Evolutionary conservation across 805 yeast genomes (phyloP), one percentile per base, ranked within the genome.

Genomic region (Saccharomyces kudriavzevii): DNA sequence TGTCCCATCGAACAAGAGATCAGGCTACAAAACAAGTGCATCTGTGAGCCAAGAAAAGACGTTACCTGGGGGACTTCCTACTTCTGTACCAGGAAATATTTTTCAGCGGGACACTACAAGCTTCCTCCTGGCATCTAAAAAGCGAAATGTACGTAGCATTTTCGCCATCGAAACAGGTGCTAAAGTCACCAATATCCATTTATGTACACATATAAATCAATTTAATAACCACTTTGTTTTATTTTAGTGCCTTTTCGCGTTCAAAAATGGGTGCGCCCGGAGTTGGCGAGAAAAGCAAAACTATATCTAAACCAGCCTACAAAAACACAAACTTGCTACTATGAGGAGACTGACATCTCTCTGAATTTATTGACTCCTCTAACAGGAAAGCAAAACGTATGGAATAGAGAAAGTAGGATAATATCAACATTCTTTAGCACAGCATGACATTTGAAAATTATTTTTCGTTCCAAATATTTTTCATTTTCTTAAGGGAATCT

Each of bases 391-490:
- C 17, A 31, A 46, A 20, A 40, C 24, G 17, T 24, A 14, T 4
- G 26, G 8, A 27, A 13, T 29, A 28, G 20, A 29, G 43, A 49
- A 11, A 24, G 13, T 25, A 10, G 20, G 17, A 22, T 24, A 6
- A 4, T 13, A 25, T 25, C 20, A 24, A 9, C 14, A 30, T 14
- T 40, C 14, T 10, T 25, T 31, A 14, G 14, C 20, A 22, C 22
- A 24, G 40, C 17, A 68, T 68, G 66, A 55, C 52, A 2, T 63
- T 73, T 46, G 82, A 77, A 48, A 75, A 80, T 47, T 74, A 75
- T 53, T 86, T 86, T 68, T 85, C 89, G 2, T 80, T 84, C 49
- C 89, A 85, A 70, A 82, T 85, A 31, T 86, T 85, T 64, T 83
- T 86, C 65, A 86, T 86, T 51, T 83, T 85, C 35, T 67, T 86